Evolutionary conservation across 1,139 yeast species (phyloP), one percentile per base, ranked within the genome.

Genomic region (Yamadazyma sp.): DNA sequence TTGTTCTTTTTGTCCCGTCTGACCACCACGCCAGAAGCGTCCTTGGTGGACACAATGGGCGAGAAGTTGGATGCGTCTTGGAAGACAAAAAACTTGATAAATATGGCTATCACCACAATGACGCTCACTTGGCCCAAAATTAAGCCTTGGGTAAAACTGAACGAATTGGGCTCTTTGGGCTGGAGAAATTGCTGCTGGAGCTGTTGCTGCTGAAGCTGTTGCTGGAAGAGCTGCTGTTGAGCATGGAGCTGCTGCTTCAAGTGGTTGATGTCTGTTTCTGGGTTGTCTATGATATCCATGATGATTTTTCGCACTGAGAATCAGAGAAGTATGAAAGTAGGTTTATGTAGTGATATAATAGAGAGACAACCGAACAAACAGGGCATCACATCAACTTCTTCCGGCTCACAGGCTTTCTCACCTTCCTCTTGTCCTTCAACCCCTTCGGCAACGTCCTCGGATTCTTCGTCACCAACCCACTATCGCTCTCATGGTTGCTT

Each of bases 81-180:
- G 60, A 92, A 92, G 1, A 92, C 84, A 54, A 92, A 92, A 61
- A 88, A 90, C 57, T 86, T 82, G 43, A 90, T 81, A 55, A 89
- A 86, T 28, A 87, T 71, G 5, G 80, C 75, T 32, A 89, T 65
- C n/a, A 88, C 76, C 0, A 88, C 52, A 18, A 90, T 74, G 6
- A 90, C 95, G 49, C 94, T 84, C 31, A 87, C 55, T 60, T 92
- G 97, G 1, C 98, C 98, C 11, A 84, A 48, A 3, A 85, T 61
- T n/a, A 86, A 64, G 1, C 95, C 95, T 46, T 83, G 87, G 0
- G 89, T 78, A 50, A 86, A 86, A 18, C 86, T 76, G 83, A 87
- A 80, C 14, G 70, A 60, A 37, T 45, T 46, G 22, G 40, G 35
- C 24, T 58, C 58, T 30, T 47, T 52, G 4, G n/a, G n/a, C n/a